These are phyloP conservation scores for Cryptococcus hybrid DNA, from an alignment of 1,284 basidiomycete species.

Conservation along the genomic window DNA sequence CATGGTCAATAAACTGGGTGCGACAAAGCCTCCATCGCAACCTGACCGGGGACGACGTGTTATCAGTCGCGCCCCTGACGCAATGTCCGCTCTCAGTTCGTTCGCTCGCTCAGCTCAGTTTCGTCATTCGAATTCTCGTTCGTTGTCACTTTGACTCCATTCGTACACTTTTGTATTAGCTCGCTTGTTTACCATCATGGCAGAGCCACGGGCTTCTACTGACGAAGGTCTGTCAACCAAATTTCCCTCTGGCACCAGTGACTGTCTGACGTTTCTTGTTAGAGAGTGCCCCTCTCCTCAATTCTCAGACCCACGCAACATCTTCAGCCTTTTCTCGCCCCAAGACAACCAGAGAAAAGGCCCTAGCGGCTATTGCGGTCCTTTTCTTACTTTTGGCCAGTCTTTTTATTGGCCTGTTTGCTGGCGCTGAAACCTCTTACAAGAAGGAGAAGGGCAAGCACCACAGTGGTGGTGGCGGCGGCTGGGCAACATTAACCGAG, in stretches of 20 bases:
- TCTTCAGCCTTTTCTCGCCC: slow-evolving; percentile 54
- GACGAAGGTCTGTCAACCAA: slow-evolving; percentile 43
- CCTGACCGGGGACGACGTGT: no score
- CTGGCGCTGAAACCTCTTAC: slow-evolving; percentile 75
- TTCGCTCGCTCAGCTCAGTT: no score
- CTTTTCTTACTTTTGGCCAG: slow-evolving; percentile 76
- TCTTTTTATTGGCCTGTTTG: slow-evolving; percentile 89
- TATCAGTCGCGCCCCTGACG: no score
- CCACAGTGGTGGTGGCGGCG: slow-evolving; percentile 12
- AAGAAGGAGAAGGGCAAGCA: slow-evolving; percentile 50
- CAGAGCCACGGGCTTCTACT: slow-evolving; percentile 45
- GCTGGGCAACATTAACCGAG: slow-evolving; percentile 24
- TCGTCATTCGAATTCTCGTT: no score
- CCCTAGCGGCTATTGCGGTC: slow-evolving; percentile 71
- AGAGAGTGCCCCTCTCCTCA: slow-evolving; percentile 50
- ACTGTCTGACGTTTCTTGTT: slow-evolving; percentile 1
- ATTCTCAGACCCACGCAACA: slow-evolving; percentile 15
- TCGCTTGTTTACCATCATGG: slow-evolving; percentile 24
- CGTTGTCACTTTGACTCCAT: no score
- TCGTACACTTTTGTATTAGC: no score
- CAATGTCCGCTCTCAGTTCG: no score
- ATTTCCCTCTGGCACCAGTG: neutral
- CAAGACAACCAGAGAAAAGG: slow-evolving; percentile 78
- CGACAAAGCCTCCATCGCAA: no score
- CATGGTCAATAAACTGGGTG: no score